phyloP scores from a whole-genome alignment of 1,139 yeast species.

The Pichia sp. region DNA sequence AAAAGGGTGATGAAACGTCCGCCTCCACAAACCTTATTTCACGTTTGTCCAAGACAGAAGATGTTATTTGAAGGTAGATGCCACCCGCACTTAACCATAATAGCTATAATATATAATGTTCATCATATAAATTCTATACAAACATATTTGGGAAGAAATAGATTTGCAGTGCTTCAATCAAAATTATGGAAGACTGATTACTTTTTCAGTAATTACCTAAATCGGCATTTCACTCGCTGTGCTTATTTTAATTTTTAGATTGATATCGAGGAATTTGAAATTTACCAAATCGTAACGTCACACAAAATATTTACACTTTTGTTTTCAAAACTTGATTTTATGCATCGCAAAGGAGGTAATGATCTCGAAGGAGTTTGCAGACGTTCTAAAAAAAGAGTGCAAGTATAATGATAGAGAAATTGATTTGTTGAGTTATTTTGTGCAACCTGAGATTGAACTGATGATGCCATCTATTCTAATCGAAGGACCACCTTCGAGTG shows the following conservation, averaged over 20 bases:
- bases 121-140: background rate
- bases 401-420: conserved; percentile 19
- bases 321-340: background rate
- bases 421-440: conserved; percentile 18
- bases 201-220: background rate
- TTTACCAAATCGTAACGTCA: no score
- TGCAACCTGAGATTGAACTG: conserved; percentile 21
- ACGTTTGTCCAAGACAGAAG: conserved; percentile 2
- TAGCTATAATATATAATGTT: background rate
- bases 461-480: conserved; percentile 25
- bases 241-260: background rate
- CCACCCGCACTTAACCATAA: background rate
- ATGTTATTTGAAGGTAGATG: background rate
- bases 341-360: background rate
- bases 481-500: conserved; percentile 32
- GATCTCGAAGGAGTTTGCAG: conserved; percentile 7
- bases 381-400: conserved; percentile 11
- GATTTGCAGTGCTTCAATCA: background rate
- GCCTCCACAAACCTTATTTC: background rate
- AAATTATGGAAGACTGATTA: background rate
- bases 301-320: background rate
- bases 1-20: background rate
- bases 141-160: background rate
- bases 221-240: background rate
- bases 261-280: background rate